A percentile compares a stretch with the other conserved stretches of the same genome.
phyloP scores from a whole-genome alignment of 495 filamentous ascomycete genomes.

The Xylaria telfairii region DNA sequence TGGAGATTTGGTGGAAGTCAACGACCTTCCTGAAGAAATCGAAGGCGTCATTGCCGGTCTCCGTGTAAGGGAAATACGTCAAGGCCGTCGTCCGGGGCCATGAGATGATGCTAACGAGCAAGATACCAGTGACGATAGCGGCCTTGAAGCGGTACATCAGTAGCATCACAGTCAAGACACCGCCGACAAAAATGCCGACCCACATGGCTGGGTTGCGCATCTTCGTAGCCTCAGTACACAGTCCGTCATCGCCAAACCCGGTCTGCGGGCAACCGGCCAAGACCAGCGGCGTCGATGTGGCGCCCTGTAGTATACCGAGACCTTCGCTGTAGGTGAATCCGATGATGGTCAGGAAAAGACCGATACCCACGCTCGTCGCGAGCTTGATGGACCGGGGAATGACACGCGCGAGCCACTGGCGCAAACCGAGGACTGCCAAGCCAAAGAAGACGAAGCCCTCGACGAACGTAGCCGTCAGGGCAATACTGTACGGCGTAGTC shows the following conservation, averaged over 20 bases:
- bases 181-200: conserved; percentile 84
- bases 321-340: conserved; percentile 80
- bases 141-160: conserved; percentile 87
- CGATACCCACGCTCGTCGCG: conserved; percentile 82
- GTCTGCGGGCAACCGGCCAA: conserved; percentile 68
- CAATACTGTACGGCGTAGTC: conserved; percentile 69
- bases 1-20: conserved; percentile 74
- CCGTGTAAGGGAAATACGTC: conserved; percentile 77
- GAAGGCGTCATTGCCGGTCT: conserved; percentile 67
- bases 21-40: conserved; percentile 87
- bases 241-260: conserved; percentile 42
- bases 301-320: conserved; percentile 73
- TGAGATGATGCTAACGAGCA: conserved; percentile 82
- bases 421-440: conserved; percentile 74
- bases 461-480: conserved; percentile 81
- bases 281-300: conserved; percentile 62
- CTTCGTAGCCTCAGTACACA: conserved; percentile 62
- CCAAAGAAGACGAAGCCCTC: conserved; percentile 77
- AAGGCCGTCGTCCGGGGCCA: conserved; percentile 77
- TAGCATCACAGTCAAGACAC: conserved; percentile 73
- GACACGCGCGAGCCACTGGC: conserved; percentile 81
- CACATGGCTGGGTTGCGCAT: conserved; percentile 81
- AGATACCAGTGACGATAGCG: conserved; percentile 78
- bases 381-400: conserved; percentile 82
- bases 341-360: conserved; percentile 80